Conservation (phyloP, 768 basidiomycete species). For the Pleurotus tuoliensis region DNA sequence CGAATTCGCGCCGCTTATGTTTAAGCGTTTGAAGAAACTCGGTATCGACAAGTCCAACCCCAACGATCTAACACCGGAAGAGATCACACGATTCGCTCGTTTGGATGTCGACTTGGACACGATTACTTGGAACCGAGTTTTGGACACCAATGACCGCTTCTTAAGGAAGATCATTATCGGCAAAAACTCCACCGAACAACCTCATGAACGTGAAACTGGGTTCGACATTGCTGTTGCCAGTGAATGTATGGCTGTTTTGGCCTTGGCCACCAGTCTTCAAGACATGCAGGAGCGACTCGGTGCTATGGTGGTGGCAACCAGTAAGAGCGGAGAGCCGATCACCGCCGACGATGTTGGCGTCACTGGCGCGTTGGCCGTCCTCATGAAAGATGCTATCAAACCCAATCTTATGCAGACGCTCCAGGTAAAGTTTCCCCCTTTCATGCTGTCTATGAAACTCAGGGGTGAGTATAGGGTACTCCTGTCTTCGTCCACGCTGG, state of each 20-base stretch:
- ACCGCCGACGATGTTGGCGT: constrained; percentile 97
- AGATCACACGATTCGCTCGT: constrained; percentile 85
- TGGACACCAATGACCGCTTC: constrained; percentile 97
- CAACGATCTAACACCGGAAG: constrained; percentile 87
- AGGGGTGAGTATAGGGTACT: constrained; percentile 59
- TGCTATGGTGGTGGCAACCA: constrained; percentile 95
- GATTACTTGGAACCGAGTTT: constrained; percentile 96
- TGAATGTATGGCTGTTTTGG: constrained; percentile 97
- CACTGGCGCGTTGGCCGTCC: constrained; percentile 90
- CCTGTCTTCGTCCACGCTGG: constrained; percentile 99
- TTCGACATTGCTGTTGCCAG: constrained; percentile 98
- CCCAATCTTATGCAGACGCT: constrained; percentile 99
- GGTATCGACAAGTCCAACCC: constrained; percentile 94
- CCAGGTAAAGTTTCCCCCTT: constrained; percentile 41
- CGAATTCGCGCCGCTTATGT: constrained; percentile 93
- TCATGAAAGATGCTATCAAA: constrained; percentile 99
- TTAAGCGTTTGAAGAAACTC: constrained; percentile 91
- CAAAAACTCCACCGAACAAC: constrained; percentile 86
- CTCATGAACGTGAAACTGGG: constrained; percentile 82
- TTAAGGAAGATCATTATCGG: constrained; percentile 91
- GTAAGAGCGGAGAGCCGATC: constrained; percentile 85
- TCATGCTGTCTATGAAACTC: background rate
- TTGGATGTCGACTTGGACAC: constrained; percentile 88
- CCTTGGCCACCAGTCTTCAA: constrained; percentile 78
- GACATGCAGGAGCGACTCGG: constrained; percentile 94